Base-by-base conservation (phyloP, 129 eudicot species). In the Deinandra increscens region DNA sequence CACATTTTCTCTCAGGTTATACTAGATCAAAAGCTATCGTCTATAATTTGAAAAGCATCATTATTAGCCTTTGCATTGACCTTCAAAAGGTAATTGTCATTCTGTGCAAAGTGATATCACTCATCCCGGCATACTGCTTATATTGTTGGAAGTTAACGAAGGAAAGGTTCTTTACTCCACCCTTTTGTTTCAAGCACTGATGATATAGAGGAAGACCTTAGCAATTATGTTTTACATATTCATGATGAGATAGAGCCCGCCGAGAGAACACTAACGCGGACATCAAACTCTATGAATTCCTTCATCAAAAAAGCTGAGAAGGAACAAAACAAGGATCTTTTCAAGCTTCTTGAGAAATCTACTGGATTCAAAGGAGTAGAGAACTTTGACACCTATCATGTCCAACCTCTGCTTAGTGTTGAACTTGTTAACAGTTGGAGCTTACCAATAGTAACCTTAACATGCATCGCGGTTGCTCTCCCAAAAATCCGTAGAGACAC, bases 391-490 rank as follows among this genome's bases (percentile, higher is more conserved):
- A 11, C 10, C 0, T 19, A 53, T 29, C 38, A 12, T 26, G 64
- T 58, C 29, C 39, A 58, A 29, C 11, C 19, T 12, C 38, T 58
- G 41, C 64, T 58, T 29, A 12, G 41, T 13, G 11, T 29, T 29
- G 64, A 58, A 13, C 64, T 29, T 31, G 64, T 31, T n/a, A 58
- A 58, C 18, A 58, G 19, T 58, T 58, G 64, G 64, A 58, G 64
- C 64, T 58, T 58, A 51, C 53, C 53, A 38, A 14, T 69, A 36
- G 73, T 69, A 50, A 69, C 73, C 22, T 69, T 69, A 36, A 69
- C 73, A 15, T 54, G 74, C 64, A 54, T 69, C 18, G 65, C 64
- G 0, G 7, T 38, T 38, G 19, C 74, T 13, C 64, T 69, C 6
- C 74, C 74, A 4, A 53, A 13, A 37, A 69, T 38, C 0, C 7